Base-by-base conservation (phyloP, 73 alveolate genomes). In the Paramecium tetraurelia region DNA sequence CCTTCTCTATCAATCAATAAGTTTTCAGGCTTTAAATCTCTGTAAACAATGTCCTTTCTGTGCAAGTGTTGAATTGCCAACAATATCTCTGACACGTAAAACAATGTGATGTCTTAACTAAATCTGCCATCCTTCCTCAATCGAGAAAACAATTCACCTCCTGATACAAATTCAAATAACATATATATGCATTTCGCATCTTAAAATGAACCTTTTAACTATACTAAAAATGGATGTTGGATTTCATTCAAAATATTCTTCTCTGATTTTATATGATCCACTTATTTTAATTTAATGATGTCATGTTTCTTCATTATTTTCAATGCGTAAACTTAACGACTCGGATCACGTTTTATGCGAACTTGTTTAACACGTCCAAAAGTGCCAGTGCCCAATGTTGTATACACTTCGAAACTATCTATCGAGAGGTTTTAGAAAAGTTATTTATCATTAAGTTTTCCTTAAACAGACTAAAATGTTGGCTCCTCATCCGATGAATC, bases 281-380 rank as follows among this genome's bases (percentile, higher is more conserved):
- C 95, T 68, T 98, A 97, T 58, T 97, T 97, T 85, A 96, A 94
- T 86, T 97, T 92, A 20, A 98, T 95, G 58, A 98, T 97, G 89
- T 95, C 98, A 31, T 97, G 95, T 92, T 98, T 98, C 96, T 97
- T 96, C 76, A 97, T 96, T 89, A 98, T 95, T 93, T 98, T 98
- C 43, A 98, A 93, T n/a, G 99, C 99, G 92, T 93, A 94, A 7
- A 97, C 98, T 84, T 97, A 96, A 41, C 93, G 58, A 46, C 85
- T 89, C 9, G 93, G 57, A 38, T 80, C 90, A 1, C 86, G 89
- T 72, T 95, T 96, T 69, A 94, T 97, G 41, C 94, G 96, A 35
- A 97, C 99, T 75, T 97, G 95, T 85, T 98, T 93, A 3, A 98
- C 99, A 88, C 98, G 95, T 27, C 99, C 99, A 93, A 93, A 98